Evolutionary conservation across 441 rosid genomes (phyloP).

Genomic region (Gossypium gossypioides): DNA sequence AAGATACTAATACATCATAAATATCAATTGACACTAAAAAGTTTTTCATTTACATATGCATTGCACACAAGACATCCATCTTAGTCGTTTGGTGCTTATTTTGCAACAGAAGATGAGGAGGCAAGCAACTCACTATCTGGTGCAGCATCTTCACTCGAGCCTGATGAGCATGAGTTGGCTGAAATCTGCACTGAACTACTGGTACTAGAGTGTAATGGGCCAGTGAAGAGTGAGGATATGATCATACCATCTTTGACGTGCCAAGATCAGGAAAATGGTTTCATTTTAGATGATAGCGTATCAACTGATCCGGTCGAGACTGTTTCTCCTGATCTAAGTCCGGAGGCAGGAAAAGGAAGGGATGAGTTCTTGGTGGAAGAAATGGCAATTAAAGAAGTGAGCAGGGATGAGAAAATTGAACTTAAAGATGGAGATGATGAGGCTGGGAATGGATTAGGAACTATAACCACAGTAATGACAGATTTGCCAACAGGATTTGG

Average conservation of each 20-base stretch:
- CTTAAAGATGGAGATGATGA: slow-evolving; percentile 12
- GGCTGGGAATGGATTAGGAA: background rate
- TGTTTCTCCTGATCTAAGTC: slow-evolving; percentile 12
- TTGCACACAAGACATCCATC: background rate
- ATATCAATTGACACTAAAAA: background rate
- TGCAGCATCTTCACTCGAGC: slow-evolving; percentile 6
- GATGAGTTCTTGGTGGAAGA: background rate
- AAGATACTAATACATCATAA: background rate
- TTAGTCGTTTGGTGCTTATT: slow-evolving; percentile 6
- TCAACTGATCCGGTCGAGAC: slow-evolving; percentile 3
- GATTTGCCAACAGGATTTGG: slow-evolving; percentile 9
- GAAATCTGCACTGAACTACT: background rate
- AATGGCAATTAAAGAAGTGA: slow-evolving; percentile 6
- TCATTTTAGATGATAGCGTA: background rate
- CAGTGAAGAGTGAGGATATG: slow-evolving; percentile 1
- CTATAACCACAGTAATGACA: background rate
- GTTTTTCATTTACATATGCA: background rate
- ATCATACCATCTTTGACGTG: slow-evolving; percentile 14
- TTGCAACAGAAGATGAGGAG: slow-evolving; percentile 22
- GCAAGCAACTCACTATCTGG: slow-evolving; percentile 1
- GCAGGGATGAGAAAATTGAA: slow-evolving; percentile 11
- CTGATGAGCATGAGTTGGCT: slow-evolving; percentile 16
- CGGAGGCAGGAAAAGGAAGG: background rate
- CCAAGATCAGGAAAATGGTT: slow-evolving; percentile 17
- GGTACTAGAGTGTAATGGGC: background rate